Evolutionary conservation across 2,329 filamentous ascomycete genomes (phyloP).

Genomic region (Sporothrix mexicana): DNA sequence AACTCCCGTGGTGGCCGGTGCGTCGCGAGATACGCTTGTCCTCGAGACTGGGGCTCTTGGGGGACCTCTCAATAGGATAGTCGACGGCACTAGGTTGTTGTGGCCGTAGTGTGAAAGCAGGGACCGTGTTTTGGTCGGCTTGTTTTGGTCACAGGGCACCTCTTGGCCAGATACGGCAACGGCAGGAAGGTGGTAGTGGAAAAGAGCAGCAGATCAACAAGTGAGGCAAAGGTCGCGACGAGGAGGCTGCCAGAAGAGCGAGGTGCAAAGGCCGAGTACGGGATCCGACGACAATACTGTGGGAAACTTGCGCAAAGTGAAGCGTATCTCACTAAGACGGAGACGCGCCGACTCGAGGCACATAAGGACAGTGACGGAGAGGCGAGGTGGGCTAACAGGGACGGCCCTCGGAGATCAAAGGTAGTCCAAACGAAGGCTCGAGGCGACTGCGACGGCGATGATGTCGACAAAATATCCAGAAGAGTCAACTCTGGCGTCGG

Average conservation of each 20-base stretch:
- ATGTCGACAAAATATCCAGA: not conserved
- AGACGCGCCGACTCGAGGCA: not conserved
- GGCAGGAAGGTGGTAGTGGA: not conserved
- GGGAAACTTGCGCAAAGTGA: not conserved
- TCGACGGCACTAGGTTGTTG: not conserved
- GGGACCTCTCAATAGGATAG: not conserved
- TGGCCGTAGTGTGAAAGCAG: not conserved
- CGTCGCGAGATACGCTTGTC: conserved; percentile 2
- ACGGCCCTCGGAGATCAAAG: not conserved
- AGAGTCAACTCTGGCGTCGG: not conserved
- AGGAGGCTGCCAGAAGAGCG: not conserved
- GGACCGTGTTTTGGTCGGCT: not conserved
- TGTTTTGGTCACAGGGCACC: not conserved
- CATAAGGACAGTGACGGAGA: not conserved
- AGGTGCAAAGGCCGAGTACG: not conserved
- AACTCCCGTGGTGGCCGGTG: conserved; percentile 6
- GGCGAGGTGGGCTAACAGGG: not conserved
- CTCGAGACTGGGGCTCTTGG: not conserved
- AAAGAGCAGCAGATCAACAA: not conserved
- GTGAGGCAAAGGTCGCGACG: not conserved
- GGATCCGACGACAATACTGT: not conserved
- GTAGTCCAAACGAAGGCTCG: not conserved
- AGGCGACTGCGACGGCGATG: not conserved
- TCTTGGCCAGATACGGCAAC: not conserved
- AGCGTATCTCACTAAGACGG: not conserved